phyloP scores from a whole-genome alignment of 2,329 filamentous ascomycete species.

The Exophiala mesophila region DNA sequence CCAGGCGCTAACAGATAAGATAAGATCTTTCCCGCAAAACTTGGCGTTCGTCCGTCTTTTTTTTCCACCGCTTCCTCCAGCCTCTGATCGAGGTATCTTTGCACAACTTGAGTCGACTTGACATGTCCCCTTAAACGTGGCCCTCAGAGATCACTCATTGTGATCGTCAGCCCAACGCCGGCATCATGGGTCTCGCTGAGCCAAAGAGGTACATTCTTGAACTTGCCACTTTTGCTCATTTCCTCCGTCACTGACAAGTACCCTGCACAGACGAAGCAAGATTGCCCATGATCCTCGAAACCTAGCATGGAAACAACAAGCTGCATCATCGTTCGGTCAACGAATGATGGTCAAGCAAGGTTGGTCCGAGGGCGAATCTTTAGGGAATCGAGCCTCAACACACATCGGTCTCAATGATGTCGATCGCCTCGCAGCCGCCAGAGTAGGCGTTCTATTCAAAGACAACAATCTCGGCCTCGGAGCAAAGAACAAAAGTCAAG shows the following conservation, averaged over 20 bases:
- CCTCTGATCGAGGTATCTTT: too few relatives aligned
- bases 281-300: conserved; percentile 93
- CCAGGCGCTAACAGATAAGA: too few relatives aligned
- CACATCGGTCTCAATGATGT: conserved; percentile 42
- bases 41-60: too few relatives aligned
- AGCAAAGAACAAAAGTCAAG: conserved; percentile 62
- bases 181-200: conserved; percentile 62
- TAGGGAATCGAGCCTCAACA: conserved; percentile 71
- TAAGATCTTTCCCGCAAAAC: too few relatives aligned
- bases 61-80: too few relatives aligned
- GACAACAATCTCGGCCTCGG: conserved; percentile 89
- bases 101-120: too few relatives aligned
- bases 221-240: not conserved
- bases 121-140: too few relatives aligned
- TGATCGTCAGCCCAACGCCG: too few relatives aligned
- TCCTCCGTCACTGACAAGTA: not conserved
- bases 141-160: too few relatives aligned
- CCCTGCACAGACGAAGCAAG: conserved; percentile 53
- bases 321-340: conserved; percentile 71
- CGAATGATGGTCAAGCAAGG: conserved; percentile 83
- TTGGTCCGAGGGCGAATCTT: conserved; percentile 78
- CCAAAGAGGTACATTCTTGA: conserved; percentile 30
- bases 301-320: conserved; percentile 82
- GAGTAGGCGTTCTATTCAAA: conserved; percentile 51
- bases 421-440: conserved; percentile 23